Evolutionary conservation across 2,329 filamentous ascomycete genomes (phyloP).

Genomic region (Colletotrichum brevisporum): DNA sequence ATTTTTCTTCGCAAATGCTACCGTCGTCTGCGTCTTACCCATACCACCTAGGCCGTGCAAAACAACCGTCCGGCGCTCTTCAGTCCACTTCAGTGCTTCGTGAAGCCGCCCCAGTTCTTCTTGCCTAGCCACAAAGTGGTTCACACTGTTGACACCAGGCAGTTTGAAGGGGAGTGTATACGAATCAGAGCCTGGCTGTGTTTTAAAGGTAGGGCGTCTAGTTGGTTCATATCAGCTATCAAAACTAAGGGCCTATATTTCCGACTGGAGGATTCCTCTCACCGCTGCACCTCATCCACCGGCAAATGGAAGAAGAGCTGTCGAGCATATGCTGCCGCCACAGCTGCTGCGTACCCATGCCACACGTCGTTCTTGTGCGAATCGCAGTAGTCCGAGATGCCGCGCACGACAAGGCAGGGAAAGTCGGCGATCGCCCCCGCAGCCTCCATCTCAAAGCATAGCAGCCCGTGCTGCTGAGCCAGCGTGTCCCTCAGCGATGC

Average conservation of each 20-base stretch:
- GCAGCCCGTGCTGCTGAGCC: constrained; percentile 24
- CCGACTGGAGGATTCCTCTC: too few relatives aligned
- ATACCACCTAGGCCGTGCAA: constrained; percentile 60
- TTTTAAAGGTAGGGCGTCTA: too few relatives aligned
- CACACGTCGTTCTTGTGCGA: constrained; percentile 38
- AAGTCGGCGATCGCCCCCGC: constrained; percentile 39
- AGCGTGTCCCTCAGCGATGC: too few relatives aligned
- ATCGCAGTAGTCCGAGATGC: constrained; percentile 42
- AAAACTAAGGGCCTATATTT: too few relatives aligned
- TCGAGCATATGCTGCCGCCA: too few relatives aligned
- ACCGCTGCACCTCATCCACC: too few relatives aligned
- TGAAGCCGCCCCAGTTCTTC: background rate
- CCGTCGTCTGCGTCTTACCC: constrained; percentile 60
- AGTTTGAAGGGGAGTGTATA: too few relatives aligned
- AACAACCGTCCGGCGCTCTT: constrained; percentile 44
- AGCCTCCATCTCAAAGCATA: constrained; percentile 43
- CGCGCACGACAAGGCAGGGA: constrained; percentile 39
- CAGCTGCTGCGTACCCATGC: too few relatives aligned
- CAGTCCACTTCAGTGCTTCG: constrained; percentile 17
- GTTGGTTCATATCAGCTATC: too few relatives aligned
- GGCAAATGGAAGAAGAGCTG: too few relatives aligned
- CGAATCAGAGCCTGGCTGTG: too few relatives aligned
- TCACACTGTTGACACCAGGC: background rate
- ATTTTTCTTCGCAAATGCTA: constrained; percentile 53
- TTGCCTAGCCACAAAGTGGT: background rate